phyloP scores from a whole-genome alignment of 176 grass and related monocot species.

The Dendrocalamus sinicus region DNA sequence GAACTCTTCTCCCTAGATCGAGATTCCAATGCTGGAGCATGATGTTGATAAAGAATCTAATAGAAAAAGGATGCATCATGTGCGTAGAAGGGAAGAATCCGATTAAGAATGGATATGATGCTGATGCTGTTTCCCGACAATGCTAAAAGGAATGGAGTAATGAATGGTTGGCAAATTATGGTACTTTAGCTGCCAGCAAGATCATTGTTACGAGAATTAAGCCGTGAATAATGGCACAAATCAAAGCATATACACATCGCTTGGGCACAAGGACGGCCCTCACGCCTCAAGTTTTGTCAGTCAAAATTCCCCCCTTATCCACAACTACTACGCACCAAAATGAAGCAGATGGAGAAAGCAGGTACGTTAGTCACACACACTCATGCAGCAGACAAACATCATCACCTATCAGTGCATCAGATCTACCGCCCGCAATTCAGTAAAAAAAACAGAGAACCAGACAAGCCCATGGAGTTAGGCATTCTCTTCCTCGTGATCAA shows the following conservation, averaged over 20 bases:
- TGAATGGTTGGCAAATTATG: slow-evolving; percentile 19
- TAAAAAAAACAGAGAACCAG: background rate
- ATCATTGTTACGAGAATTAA: slow-evolving; percentile 28
- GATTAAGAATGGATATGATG: slow-evolving; percentile 22
- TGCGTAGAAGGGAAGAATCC: slow-evolving; percentile 1
- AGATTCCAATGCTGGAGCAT: background rate
- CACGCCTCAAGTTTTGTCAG: background rate
- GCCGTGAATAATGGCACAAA: slow-evolving; percentile 34
- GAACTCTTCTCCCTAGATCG: background rate
- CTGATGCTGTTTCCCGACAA: slow-evolving; percentile 46
- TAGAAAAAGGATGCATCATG: background rate
- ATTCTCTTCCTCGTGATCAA: slow-evolving; percentile 22
- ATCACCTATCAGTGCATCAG: slow-evolving; percentile 35
- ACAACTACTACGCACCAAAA: slow-evolving; percentile 23
- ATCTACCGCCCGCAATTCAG: slow-evolving; percentile 39
- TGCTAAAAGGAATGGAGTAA: slow-evolving; percentile 6
- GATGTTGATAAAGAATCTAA: no score
- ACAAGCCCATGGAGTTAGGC: slow-evolving; percentile 40
- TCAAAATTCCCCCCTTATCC: slow-evolving; percentile 38
- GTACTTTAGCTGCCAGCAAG: slow-evolving; percentile 35
- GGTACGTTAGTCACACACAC: slow-evolving; percentile 28
- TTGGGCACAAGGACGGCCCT: background rate
- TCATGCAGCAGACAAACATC: slow-evolving; percentile 17
- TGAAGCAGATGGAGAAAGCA: slow-evolving; percentile 19
- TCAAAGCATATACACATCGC: slow-evolving; percentile 38